These are phyloP conservation scores for Didymosphaeria variabile DNA, from an alignment of 2,329 filamentous ascomycete genomes.

Conservation along the genomic window DNA sequence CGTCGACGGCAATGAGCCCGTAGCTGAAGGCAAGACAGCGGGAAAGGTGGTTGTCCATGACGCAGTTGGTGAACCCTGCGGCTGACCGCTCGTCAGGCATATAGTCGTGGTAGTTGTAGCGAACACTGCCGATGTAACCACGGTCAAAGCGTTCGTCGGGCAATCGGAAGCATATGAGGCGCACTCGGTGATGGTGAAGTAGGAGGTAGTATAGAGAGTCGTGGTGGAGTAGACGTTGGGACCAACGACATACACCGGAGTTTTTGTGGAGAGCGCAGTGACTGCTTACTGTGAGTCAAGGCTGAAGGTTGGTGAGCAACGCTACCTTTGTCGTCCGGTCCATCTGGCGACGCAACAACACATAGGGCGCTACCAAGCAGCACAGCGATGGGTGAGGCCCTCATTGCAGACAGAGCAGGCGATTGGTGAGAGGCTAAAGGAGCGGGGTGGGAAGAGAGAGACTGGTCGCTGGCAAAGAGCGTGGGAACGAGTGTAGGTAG, in stretches of 20 bases:
- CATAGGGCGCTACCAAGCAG: constrained; percentile 36
- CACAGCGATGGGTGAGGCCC: constrained; percentile 32
- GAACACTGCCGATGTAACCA: constrained; percentile 52
- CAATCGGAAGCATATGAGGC: constrained; percentile 46
- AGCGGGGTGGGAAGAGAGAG: constrained; percentile 26
- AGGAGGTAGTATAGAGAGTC: constrained; percentile 19
- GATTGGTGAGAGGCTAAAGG: constrained; percentile 27
- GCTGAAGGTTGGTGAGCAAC: background rate
- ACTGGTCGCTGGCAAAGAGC: constrained; percentile 19
- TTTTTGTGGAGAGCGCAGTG: background rate
- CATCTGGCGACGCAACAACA: constrained; percentile 29
- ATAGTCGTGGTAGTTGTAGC: constrained; percentile 38
- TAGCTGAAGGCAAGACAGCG: background rate
- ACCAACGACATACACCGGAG: constrained; percentile 28
- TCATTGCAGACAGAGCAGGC: constrained; percentile 34
- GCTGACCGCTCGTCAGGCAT: constrained; percentile 11
- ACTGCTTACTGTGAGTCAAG: background rate
- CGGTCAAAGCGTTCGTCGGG: constrained; percentile 44
- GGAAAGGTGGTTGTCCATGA: background rate
- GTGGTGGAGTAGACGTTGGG: constrained; percentile 45
- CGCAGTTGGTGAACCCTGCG: background rate
- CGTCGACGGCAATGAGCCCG: background rate
- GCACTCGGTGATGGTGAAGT: constrained; percentile 43
- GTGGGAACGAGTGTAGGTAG: constrained; percentile 37
- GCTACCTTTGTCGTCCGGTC: constrained; percentile 7